Evolutionary conservation across 225 moss, liverwort and hornwort genomes (phyloP), one percentile per base, ranked within the genome.

Genomic region (Bryoerythrophyllum caledonicum): DNA sequence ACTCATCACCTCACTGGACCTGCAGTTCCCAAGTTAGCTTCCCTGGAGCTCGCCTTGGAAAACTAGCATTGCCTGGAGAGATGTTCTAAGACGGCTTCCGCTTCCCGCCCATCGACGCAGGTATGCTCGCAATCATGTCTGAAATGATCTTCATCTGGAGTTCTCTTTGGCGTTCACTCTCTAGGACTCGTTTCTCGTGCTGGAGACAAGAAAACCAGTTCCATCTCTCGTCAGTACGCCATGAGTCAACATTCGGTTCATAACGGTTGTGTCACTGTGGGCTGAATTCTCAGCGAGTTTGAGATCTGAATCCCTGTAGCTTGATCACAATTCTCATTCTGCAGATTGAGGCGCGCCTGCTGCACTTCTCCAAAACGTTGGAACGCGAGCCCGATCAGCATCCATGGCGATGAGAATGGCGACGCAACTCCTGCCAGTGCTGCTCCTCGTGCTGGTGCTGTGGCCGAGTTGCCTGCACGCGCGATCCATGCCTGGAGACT

Each of bases 361-460:
- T n/a, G 30, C 30, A 17, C 10, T 6, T 6, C 5, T 17, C 23
- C 11, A 44, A 57, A 32, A 30, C 44, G 40, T 26, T 7, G 30
- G 8, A 19, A 46, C 27, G 8, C 10, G 48, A 8, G 34, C 48
- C 9, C 37, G 12, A 34, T 24, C 25, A 38, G 26, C 60, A 49
- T 43, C 43, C 28, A 72, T 12, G 58, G 46, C 65, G 34, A 16
- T 49, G 37, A 28, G 37, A 28, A 67, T 72, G 79, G 48, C 48
- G n/a, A n/a, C n/a, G 48, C 48, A 49, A 17, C 24, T 53, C 28
- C 15, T 37, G 13, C 65, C 44, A 6, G 26, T 54, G 24, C n/a
- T 79, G 40, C 68, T 80, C 8, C 34, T 77, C 30, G 74, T 72
- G 60, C 54, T 74, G 43, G 76, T 77, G 25, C 80, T 74, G 67